Evolutionary conservation across 139 green algal genomes (phyloP).

Genomic region (Auxenochlorella pyrenoidosa): DNA sequence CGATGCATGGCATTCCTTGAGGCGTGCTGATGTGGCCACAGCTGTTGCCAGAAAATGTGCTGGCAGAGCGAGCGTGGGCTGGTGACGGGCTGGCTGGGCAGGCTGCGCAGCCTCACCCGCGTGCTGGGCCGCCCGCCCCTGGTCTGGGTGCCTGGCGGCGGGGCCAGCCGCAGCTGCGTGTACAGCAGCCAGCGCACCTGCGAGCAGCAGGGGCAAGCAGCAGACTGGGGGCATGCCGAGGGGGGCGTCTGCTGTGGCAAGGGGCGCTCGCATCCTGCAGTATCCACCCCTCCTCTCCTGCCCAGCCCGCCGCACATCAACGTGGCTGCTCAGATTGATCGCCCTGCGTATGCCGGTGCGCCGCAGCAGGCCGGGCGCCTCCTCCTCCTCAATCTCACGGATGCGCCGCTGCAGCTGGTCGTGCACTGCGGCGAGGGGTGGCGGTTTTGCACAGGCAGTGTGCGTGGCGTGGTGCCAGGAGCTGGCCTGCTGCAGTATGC

Average conservation of each 20-base stretch:
- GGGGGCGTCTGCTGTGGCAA: no score
- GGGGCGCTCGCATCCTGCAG: no score
- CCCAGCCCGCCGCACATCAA: background rate
- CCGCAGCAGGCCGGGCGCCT: background rate
- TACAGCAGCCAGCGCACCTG: conserved; percentile 25
- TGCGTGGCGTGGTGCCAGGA: no score
- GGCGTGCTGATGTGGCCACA: background rate
- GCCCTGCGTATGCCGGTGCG: background rate
- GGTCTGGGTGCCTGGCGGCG: conserved; percentile 18
- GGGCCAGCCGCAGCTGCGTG: conserved; percentile 1
- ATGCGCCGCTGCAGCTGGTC: background rate
- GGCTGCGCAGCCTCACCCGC: background rate
- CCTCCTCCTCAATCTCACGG: background rate
- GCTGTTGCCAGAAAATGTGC: no score
- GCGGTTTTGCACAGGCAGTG: no score
- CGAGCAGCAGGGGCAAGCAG: background rate
- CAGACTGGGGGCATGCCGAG: background rate
- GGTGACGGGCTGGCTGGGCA: no score
- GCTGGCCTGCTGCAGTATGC: no score
- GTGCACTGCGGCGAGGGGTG: background rate
- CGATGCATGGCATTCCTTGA: background rate
- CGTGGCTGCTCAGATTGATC: background rate
- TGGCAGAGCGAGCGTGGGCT: background rate
- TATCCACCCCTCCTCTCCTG: background rate
- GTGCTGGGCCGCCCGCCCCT: background rate